These are phyloP conservation scores for Lecanicillium sp. DNA, from an alignment of 2,329 filamentous ascomycete species.

Conservation along the genomic window DNA sequence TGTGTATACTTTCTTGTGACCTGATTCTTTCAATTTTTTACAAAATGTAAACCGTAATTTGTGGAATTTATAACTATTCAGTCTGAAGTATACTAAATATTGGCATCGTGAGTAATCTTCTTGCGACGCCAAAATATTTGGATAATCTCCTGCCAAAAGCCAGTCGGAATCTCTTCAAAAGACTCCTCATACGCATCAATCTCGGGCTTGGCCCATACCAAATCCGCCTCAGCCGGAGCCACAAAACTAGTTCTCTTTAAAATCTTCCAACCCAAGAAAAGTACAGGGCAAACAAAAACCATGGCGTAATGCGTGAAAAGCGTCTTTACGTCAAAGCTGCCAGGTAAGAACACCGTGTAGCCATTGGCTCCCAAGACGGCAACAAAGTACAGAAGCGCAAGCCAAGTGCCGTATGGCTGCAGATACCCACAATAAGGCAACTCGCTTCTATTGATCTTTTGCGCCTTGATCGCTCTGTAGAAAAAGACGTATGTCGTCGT, in stretches of 20 bases:
- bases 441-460: conserved; percentile 39
- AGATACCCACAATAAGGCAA: conserved; percentile 50
- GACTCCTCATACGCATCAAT: conserved; percentile 49
- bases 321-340: conserved; percentile 36
- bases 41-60: no score
- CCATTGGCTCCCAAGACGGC: conserved; percentile 43
- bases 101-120: no score
- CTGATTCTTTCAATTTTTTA: no score
- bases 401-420: conserved; percentile 48
- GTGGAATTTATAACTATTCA: no score
- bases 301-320: conserved; percentile 49
- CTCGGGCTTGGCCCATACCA: conserved; percentile 48
- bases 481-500: conserved; percentile 35
- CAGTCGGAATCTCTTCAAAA: conserved; percentile 37
- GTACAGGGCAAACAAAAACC: conserved; percentile 41
- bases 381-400: conserved; percentile 33
- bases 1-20: no score
- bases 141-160: conserved; percentile 45
- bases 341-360: conserved; percentile 37
- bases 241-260: conserved; percentile 49
- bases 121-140: no score
- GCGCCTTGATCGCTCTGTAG: conserved; percentile 43
- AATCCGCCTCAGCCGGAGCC: conserved; percentile 43
- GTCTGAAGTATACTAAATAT: no score
- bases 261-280: conserved; percentile 55